Percentiles rank a stretch among this genome's conserved stretches.
These are phyloP conservation scores for Penicillium daleae DNA, from an alignment of 495 filamentous ascomycete species.

Conservation along the genomic window DNA sequence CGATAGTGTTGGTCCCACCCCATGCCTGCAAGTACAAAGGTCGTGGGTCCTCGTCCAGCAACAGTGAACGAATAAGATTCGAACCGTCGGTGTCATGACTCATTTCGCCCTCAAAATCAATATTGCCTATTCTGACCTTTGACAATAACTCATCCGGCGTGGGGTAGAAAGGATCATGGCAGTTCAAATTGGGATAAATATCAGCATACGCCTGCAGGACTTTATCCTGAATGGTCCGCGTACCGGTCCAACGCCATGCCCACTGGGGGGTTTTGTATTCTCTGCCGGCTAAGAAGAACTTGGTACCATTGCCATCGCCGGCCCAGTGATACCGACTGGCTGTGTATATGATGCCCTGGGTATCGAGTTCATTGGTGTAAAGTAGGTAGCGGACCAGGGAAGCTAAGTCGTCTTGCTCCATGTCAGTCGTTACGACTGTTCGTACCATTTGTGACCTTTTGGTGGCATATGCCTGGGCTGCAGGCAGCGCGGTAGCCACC, in stretches of 20 bases:
- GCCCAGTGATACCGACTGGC: conserved; percentile 19
- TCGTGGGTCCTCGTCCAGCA: conserved; percentile 16
- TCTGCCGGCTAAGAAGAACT: conserved; percentile 1
- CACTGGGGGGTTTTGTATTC: conserved; percentile 7
- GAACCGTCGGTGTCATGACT: conserved; percentile 14
- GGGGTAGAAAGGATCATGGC: conserved; percentile 18
- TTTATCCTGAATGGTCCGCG: conserved; percentile 17
- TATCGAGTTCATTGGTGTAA: conserved; percentile 45
- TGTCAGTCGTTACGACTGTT: conserved; percentile 44
- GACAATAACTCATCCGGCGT: conserved; percentile 15
- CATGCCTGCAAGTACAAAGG: conserved; percentile 28
- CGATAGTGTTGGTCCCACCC: conserved; percentile 48
- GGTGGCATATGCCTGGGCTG: neutral
- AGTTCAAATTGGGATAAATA: conserved; percentile 15
- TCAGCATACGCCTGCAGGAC: conserved; percentile 18
- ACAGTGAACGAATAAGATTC: conserved; percentile 8
- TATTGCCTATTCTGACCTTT: conserved; percentile 19
- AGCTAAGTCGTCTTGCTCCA: conserved; percentile 46
- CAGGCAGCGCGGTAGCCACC: neutral
- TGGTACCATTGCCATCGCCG: conserved; percentile 17
- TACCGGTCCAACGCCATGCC: conserved; percentile 19
- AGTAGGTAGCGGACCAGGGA: conserved; percentile 42
- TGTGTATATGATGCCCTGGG: conserved; percentile 34
- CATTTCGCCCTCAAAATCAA: conserved; percentile 21
- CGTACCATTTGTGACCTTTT: conserved; percentile 23